phyloP scores from a whole-genome alignment of 805 yeast species.

The Sporopachydermia lactativora region DNA sequence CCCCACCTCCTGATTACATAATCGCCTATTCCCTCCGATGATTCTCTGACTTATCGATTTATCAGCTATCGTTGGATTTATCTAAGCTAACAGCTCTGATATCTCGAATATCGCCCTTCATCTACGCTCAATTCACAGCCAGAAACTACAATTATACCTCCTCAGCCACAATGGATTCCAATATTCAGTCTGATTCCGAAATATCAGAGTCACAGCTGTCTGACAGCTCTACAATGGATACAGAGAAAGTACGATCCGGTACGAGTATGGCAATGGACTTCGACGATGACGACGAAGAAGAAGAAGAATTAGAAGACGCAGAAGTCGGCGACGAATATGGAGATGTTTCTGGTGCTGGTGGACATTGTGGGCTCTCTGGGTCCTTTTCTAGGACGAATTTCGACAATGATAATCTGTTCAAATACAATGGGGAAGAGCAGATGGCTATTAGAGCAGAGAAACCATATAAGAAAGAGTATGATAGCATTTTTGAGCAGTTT shows the following conservation, averaged over 20 bases:
- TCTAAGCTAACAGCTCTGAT: too few relatives aligned
- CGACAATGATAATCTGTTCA: neutral
- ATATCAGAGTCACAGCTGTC: neutral
- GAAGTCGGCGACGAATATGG: neutral
- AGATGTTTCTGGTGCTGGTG: neutral
- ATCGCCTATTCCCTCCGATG: too few relatives aligned
- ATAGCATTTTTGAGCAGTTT: too few relatives aligned
- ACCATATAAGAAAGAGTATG: conserved; percentile 15
- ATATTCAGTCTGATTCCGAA: neutral
- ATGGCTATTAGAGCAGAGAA: conserved; percentile 11
- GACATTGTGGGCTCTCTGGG: neutral
- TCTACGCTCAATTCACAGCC: too few relatives aligned
- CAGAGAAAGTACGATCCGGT: neutral
- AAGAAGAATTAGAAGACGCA: too few relatives aligned
- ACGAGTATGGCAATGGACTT: neutral
- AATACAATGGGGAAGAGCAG: conserved; percentile 17
- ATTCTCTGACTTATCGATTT: too few relatives aligned
- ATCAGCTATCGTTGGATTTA: too few relatives aligned
- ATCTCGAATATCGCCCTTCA: too few relatives aligned
- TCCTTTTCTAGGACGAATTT: neutral
- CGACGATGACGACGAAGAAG: neutral
- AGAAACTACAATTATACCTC: too few relatives aligned
- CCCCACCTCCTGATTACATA: too few relatives aligned
- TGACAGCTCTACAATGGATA: neutral
- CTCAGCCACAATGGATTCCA: too few relatives aligned